Evolutionary conservation across 1,284 basidiomycete species (phyloP).

Genomic region (Dichomitus squalens): DNA sequence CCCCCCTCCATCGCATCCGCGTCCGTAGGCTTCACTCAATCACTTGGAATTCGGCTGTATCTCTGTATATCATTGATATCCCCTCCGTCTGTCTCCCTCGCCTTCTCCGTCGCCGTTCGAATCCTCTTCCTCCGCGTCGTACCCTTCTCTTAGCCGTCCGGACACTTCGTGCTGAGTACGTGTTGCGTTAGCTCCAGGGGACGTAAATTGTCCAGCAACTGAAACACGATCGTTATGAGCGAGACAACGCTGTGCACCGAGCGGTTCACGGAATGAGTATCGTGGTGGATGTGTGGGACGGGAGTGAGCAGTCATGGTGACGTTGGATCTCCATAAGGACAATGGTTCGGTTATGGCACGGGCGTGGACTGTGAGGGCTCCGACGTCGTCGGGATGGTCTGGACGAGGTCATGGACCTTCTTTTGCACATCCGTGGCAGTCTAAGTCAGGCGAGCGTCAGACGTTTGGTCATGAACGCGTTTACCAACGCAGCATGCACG

Average conservation of each 20-base stretch:
- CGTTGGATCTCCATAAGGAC: neutral
- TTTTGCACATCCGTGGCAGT: constrained; percentile 71
- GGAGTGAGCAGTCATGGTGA: neutral
- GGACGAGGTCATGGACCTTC: constrained; percentile 70
- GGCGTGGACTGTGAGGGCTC: constrained; percentile 18
- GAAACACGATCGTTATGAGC: neutral
- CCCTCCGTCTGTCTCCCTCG: neutral
- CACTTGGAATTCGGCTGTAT: constrained; percentile 14
- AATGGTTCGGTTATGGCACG: constrained; percentile 2
- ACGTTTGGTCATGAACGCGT: neutral
- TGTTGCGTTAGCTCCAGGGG: neutral
- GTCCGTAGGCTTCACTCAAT: neutral
- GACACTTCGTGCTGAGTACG: constrained; percentile 3
- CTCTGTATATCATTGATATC: constrained; percentile 15
- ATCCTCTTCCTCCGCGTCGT: neutral
- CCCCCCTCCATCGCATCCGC: neutral
- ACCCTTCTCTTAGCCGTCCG: neutral
- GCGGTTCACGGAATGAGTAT: neutral
- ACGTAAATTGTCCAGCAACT: constrained; percentile 1
- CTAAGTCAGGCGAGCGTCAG: constrained; percentile 36
- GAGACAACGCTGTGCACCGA: neutral
- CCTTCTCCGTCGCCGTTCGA: neutral
- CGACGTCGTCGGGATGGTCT: constrained; percentile 33
- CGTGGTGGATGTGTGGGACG: neutral
- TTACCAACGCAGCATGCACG: constrained; percentile 3